phyloP scores from a whole-genome alignment of 2,329 filamentous ascomycete genomes.

The Diaporthe sp. region DNA sequence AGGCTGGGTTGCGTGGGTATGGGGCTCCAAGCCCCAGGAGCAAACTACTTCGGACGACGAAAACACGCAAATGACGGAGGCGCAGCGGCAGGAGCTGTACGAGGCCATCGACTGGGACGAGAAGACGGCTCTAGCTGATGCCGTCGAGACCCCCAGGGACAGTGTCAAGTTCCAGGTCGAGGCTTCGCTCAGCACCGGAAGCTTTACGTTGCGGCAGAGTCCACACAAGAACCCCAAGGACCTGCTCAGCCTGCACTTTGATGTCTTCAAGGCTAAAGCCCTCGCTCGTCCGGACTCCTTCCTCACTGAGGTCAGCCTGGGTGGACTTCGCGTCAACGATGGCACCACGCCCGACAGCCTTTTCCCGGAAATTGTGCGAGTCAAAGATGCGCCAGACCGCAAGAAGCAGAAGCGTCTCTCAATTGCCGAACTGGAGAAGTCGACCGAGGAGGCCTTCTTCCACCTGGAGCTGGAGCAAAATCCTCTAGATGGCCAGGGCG shows the following conservation, averaged over 20 bases:
- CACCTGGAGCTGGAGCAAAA: constrained; percentile 94
- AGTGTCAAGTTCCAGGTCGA: constrained; percentile 94
- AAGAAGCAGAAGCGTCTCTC: constrained; percentile 63
- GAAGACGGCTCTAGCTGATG: constrained; percentile 88
- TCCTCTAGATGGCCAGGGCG: constrained; percentile 90
- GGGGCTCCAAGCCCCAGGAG: constrained; percentile 80
- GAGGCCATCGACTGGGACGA: constrained; percentile 99
- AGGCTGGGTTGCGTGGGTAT: constrained; percentile 92
- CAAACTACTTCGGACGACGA: constrained; percentile 75
- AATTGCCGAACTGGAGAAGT: constrained; percentile 65
- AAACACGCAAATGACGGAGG: constrained; percentile 90
- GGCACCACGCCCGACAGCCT: constrained; percentile 92
- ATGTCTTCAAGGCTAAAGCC: constrained; percentile 92
- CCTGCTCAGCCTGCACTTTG: constrained; percentile 91
- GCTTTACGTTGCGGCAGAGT: constrained; percentile 92
- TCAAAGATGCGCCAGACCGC: constrained; percentile 83
- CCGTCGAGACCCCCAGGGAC: constrained; percentile 90
- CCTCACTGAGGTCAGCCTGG: constrained; percentile 88
- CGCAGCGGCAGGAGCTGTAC: constrained; percentile 96
- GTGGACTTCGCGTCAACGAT: constrained; percentile 93
- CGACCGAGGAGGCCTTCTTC: constrained; percentile 82
- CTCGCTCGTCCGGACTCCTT: constrained; percentile 92
- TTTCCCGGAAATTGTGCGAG: constrained; percentile 94
- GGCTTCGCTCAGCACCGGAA: constrained; percentile 92
- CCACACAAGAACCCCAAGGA: constrained; percentile 84